phyloP scores from a whole-genome alignment of 164 flowering plant species.

The Vitis rupestris region DNA sequence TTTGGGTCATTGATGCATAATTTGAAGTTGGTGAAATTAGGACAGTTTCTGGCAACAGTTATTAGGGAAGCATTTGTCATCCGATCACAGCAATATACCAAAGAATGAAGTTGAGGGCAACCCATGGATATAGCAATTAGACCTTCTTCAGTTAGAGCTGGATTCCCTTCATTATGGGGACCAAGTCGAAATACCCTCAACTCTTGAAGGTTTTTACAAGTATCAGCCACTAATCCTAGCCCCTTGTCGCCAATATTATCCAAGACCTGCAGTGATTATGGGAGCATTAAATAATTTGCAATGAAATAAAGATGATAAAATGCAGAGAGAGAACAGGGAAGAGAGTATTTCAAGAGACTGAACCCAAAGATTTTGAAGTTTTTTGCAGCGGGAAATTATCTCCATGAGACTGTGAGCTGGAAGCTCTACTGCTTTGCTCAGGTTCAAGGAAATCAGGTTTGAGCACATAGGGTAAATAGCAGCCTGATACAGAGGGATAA shows the following conservation, averaged over 20 bases:
- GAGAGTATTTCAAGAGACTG: conserved; percentile 5
- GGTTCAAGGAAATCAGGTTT: conserved; percentile 41
- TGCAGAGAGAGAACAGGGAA: background rate
- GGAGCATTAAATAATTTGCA: background rate
- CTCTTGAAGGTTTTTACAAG: conserved; percentile 50
- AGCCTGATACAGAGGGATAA: background rate
- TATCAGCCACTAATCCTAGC: conserved; percentile 37
- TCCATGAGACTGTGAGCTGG: conserved; percentile 27
- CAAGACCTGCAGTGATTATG: conserved; percentile 35
- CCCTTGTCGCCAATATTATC: conserved; percentile 59
- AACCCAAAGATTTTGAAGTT: conserved; percentile 55
- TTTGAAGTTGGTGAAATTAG: conserved; percentile 44
- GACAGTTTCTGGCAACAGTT: conserved; percentile 51
- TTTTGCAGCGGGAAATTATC: conserved; percentile 39
- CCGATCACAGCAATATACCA: conserved; percentile 52
- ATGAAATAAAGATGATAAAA: background rate
- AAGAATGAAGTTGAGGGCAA: conserved; percentile 46
- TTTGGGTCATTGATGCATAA: conserved; percentile 42
- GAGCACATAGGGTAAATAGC: background rate
- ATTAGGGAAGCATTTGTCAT: conserved; percentile 61
- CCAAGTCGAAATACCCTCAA: conserved; percentile 56
- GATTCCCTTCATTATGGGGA: conserved; percentile 17
- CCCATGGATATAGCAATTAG: conserved; percentile 46
- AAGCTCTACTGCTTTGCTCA: conserved; percentile 47
- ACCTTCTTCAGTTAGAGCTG: conserved; percentile 48